Percentiles rank a stretch among this genome's conserved stretches.
Evolutionary conservation across 2,329 filamentous ascomycete genomes (phyloP).

Genomic region (Paecilomyces dactylethromorphus): DNA sequence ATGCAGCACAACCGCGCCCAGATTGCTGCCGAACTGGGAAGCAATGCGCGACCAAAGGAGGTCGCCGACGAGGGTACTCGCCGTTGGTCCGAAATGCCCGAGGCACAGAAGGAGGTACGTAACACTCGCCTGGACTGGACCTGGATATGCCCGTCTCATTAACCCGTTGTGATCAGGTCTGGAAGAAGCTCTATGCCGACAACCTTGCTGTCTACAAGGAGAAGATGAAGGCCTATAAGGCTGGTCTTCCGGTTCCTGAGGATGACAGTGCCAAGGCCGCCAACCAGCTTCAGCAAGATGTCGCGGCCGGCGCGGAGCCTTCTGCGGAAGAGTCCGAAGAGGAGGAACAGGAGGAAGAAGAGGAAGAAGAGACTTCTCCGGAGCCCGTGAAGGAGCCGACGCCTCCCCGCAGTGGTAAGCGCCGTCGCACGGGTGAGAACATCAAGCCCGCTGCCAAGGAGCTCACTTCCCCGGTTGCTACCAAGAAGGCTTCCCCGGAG

Average conservation of each 20-base stretch:
- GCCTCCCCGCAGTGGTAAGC: constrained; percentile 36
- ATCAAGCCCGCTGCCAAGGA: constrained; percentile 24
- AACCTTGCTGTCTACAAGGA: constrained; percentile 52
- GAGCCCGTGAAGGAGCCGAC: constrained; percentile 36
- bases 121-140: neutral
- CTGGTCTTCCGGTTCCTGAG: constrained; percentile 37
- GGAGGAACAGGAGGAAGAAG: constrained; percentile 21
- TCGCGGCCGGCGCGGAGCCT: constrained; percentile 27
- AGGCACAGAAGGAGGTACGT: constrained; percentile 62
- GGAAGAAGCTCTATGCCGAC: constrained; percentile 52
- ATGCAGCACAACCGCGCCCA: constrained; percentile 80
- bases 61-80: constrained; percentile 82
- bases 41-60: constrained; percentile 73
- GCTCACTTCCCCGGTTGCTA: constrained; percentile 21
- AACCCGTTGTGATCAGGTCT: constrained; percentile 31
- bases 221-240: constrained; percentile 52
- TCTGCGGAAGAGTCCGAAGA: constrained; percentile 26
- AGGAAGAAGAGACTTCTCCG: constrained; percentile 25
- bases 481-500: constrained; percentile 30
- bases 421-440: constrained; percentile 33
- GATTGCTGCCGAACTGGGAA: constrained; percentile 71
- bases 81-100: constrained; percentile 73
- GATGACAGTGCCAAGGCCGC: constrained; percentile 39
- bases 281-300: constrained; percentile 36
- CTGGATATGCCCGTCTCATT: neutral